Percentiles rank a stretch among this genome's conserved stretches.
These are phyloP conservation scores for Colletotrichum lupini DNA, from an alignment of 2,329 filamentous ascomycete genomes.

Conservation along the genomic window DNA sequence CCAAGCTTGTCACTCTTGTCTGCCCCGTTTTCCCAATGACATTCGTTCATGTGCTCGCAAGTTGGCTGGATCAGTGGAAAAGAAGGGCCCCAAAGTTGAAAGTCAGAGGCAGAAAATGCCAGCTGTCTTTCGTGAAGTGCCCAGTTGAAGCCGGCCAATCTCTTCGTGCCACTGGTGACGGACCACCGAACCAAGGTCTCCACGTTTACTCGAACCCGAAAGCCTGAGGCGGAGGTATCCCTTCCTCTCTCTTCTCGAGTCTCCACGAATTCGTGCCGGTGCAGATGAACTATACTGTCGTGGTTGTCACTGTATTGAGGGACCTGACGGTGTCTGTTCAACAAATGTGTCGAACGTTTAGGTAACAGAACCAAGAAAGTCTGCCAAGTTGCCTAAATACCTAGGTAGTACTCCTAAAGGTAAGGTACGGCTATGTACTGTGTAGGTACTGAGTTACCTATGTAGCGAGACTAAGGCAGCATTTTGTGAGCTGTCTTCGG, in stretches of 20 bases:
- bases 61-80: background rate
- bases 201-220: background rate
- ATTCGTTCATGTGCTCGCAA: background rate
- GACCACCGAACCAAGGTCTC: background rate
- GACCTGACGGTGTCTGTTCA: background rate
- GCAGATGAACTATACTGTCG: background rate
- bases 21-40: background rate
- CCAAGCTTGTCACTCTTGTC: background rate
- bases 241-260: conserved; percentile 1
- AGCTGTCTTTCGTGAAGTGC: conserved; percentile 18
- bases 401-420: too few relatives aligned
- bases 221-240: background rate
- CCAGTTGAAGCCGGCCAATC: conserved; percentile 22
- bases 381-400: background rate
- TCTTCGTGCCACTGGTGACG: conserved; percentile 23
- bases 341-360: background rate
- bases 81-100: background rate
- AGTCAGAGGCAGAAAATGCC: background rate
- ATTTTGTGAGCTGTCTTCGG: background rate
- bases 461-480: background rate
- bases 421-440: too few relatives aligned
- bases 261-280: conserved; percentile 1
- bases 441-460: too few relatives aligned
- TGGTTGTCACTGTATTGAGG: background rate
- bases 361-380: background rate